A percentile compares a stretch with the other conserved stretches of the same genome.
phyloP scores from a whole-genome alignment of 2,329 filamentous ascomycete genomes.

The Cephalotrichum gorgonifer region DNA sequence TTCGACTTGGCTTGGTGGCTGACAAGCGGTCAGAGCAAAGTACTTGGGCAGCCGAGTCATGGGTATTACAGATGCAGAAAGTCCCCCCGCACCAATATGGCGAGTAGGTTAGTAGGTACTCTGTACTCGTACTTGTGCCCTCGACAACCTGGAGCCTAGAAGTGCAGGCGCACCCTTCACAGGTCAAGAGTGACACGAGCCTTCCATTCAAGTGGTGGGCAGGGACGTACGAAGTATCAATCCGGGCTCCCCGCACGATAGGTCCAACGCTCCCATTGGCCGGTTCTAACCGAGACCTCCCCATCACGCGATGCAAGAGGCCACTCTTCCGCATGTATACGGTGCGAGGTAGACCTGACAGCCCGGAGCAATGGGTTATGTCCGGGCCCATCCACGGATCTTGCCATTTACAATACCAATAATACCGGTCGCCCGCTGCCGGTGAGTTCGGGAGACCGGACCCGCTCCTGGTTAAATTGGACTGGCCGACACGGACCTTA shows the following conservation, averaged over 20 bases:
- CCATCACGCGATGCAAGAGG: background rate
- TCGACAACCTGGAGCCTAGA: too few relatives aligned
- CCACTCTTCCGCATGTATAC: constrained; percentile 2
- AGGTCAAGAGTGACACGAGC: background rate
- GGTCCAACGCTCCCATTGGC: background rate
- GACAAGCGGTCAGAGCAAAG: too few relatives aligned
- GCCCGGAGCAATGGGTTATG: constrained; percentile 1
- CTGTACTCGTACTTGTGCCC: too few relatives aligned
- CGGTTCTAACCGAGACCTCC: background rate
- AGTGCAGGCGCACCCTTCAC: too few relatives aligned
- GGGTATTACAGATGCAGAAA: too few relatives aligned
- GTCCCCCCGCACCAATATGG: too few relatives aligned
- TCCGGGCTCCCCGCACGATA: background rate
- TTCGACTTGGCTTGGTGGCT: too few relatives aligned
- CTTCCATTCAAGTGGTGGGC: too few relatives aligned
- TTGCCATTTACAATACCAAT: background rate
- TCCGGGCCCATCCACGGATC: too few relatives aligned
- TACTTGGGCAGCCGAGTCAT: too few relatives aligned
- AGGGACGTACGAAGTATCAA: background rate
- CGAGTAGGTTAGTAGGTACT: too few relatives aligned
- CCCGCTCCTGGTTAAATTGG: background rate
- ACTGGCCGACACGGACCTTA: background rate
- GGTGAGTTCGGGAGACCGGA: background rate
- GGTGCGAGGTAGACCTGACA: background rate
- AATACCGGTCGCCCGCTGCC: background rate